These are phyloP conservation scores for Linum trigynum DNA, from an alignment of 345 rosid species.

Conservation along the genomic window DNA sequence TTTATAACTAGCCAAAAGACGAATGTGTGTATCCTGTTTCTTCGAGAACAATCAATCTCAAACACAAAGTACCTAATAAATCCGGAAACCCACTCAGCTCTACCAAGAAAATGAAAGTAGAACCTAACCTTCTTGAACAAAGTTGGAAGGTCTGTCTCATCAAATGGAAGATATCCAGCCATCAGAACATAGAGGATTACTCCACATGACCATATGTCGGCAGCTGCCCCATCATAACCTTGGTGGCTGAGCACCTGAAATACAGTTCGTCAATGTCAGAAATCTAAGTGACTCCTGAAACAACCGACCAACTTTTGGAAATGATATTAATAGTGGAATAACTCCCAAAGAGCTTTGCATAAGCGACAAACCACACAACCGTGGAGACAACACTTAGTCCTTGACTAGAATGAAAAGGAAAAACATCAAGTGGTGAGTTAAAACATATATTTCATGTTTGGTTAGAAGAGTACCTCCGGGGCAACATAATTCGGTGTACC, in stretches of 20 bases:
- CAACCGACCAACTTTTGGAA: not conserved
- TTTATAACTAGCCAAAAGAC: not conserved
- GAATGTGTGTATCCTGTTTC: not conserved
- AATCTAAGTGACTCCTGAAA: not conserved
- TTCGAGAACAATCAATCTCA: not conserved
- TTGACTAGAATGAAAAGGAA: too few relatives aligned
- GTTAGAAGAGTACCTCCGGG: constrained; percentile 35
- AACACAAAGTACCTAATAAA: constrained; percentile 2
- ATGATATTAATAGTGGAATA: too few relatives aligned
- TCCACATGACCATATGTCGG: constrained; percentile 96
- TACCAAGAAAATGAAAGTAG: constrained; percentile 6
- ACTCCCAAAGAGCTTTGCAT: too few relatives aligned
- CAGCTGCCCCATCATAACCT: constrained; percentile 87
- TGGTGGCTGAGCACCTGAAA: constrained; percentile 47
- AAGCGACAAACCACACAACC: too few relatives aligned
- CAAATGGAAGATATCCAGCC: constrained; percentile 88
- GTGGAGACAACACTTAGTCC: too few relatives aligned
- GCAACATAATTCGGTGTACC: constrained; percentile 93
- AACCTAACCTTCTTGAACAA: constrained; percentile 58
- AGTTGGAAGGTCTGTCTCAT: constrained; percentile 65
- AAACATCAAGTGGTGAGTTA: not conserved
- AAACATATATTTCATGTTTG: not conserved
- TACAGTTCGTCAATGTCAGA: constrained; percentile 11
- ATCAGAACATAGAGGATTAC: constrained; percentile 74
- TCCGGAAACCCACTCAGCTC: constrained; percentile 1